Evolutionary conservation across 257 asterid species (phyloP).

Genomic region (Fraxinus pennsylvanica): DNA sequence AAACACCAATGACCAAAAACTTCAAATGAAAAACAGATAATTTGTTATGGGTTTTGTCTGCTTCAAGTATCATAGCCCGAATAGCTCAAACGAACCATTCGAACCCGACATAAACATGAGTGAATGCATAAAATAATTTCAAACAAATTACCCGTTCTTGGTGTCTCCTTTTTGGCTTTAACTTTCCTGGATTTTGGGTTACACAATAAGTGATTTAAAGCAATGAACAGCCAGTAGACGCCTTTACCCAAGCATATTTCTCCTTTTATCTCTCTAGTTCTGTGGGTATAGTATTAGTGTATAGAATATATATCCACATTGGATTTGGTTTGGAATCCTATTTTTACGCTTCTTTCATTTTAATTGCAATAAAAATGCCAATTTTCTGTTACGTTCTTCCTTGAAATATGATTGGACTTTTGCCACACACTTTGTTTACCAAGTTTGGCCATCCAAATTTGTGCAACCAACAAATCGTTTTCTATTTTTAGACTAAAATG

Average conservation of each 20-base stretch:
- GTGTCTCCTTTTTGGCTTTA: background rate
- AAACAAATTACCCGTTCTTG: slow-evolving; percentile 2
- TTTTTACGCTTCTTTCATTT: slow-evolving; percentile 16
- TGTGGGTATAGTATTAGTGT: background rate
- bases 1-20: background rate
- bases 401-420: background rate
- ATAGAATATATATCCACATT: background rate
- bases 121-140: no score
- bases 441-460: no score
- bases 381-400: slow-evolving; percentile 27
- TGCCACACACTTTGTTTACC: background rate
- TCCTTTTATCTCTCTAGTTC: slow-evolving; percentile 21
- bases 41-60: no score
- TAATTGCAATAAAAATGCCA: slow-evolving; percentile 24
- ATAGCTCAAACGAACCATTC: no score
- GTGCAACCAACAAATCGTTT: background rate
- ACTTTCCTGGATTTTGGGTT: slow-evolving; percentile 22
- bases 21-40: background rate
- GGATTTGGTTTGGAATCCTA: slow-evolving; percentile 16
- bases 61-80: no score
- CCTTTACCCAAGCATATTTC: slow-evolving; percentile 31
- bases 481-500: background rate
- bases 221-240: slow-evolving; percentile 23
- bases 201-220: slow-evolving; percentile 32
- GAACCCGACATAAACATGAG: no score